Base-by-base conservation (phyloP, 306 rosid species). In the Fagus crenata region DNA sequence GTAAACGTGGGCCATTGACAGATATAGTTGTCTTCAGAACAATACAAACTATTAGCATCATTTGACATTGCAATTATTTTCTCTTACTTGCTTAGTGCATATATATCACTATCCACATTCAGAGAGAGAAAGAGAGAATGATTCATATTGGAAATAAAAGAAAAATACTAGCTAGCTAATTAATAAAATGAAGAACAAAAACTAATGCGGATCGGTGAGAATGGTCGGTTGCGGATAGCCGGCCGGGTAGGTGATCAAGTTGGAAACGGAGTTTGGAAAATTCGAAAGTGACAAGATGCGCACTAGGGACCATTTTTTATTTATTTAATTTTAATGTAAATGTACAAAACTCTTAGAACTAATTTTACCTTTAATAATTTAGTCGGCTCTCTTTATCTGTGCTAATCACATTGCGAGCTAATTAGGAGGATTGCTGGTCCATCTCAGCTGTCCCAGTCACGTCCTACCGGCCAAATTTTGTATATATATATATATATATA, bases 181-280 rank as follows among this genome's bases (percentile, higher is more conserved):
- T 42, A 42, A 22, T 17, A 61, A 0, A 32, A 67, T 12, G 11
- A 53, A 55, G 3, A 7, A 12, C 31, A 1, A 9, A 76, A n/a
- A 35, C 32, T 33, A 31, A 55, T 60, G 51, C 40, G 58, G 61
- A 54, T 22, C 28, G 41, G 55, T 15, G 76, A n/a, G 43, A 67
- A 35, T 49, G 72, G 88, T 56, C 84, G 85, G 81, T 73, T 68
- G 84, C 49, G 40, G 82, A 54, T 69, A 54, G 49, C 33, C 35
- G 13, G 49, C 13, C 2, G 1, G 32, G 22, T 49, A 22, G 37
- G 14, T 69, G 58, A 35, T 76, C 3, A 59, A 74, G 71, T n/a
- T 71, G 49, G 67, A 69, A 28, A 40, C 71, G 56, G 69, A 75
- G 73, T 31, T 31, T 53, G 46, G 76, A 78, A 81, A 43, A 53